A percentile compares a stretch with the other conserved stretches of the same genome.
These are phyloP conservation scores for Trichomonas tenax DNA, from an alignment of 208 protist species.

Conservation along the genomic window DNA sequence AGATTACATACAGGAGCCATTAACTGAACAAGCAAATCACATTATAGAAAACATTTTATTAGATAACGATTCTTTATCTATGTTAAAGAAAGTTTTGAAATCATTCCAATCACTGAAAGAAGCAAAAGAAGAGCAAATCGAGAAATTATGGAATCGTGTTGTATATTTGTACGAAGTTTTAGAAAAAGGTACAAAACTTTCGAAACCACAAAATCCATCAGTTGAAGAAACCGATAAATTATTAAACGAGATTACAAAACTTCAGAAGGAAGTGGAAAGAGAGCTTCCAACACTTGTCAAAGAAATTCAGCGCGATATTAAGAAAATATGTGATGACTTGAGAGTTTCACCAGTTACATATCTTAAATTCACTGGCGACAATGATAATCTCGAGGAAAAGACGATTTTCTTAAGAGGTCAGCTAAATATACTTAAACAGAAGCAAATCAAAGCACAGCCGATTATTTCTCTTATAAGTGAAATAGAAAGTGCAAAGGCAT, in stretches of 20 bases:
- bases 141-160: neutral
- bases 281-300: neutral
- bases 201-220: neutral
- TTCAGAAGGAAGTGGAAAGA: neutral
- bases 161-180: neutral
- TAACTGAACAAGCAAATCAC: neutral
- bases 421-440: neutral
- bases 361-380: neutral
- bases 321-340: neutral
- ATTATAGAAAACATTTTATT: neutral
- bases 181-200: neutral
- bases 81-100: neutral
- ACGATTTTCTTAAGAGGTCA: neutral
- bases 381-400: neutral
- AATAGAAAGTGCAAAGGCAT: neutral
- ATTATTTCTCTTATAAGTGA: neutral
- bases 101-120: neutral
- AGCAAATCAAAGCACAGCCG: neutral
- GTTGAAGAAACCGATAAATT: neutral
- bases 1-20: neutral
- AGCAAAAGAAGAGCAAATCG: neutral
- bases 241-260: neutral
- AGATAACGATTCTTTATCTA: neutral
- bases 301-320: neutral
- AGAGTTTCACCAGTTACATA: neutral